Conservation (phyloP, 2,329 filamentous ascomycete genomes). For the Parastagonospora avenae region DNA sequence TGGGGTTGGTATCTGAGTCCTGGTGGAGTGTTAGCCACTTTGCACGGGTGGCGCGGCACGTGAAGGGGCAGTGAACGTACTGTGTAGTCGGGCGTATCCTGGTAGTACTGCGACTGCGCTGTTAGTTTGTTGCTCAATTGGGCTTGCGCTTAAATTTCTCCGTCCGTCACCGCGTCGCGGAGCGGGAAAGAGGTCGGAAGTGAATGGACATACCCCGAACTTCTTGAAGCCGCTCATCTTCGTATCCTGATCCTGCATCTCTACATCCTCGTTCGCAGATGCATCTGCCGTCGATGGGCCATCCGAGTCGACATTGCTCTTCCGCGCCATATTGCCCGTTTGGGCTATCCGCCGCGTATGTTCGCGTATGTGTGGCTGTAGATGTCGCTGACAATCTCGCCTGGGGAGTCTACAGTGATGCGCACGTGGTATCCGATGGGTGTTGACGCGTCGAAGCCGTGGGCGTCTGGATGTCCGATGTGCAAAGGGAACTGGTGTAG, state of each 20-base stretch:
- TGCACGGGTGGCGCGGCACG: not conserved
- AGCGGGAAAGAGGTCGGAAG: not conserved
- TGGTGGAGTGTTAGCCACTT: conserved; percentile 37
- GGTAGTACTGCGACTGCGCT: conserved; percentile 49
- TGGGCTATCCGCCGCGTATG: conserved; percentile 38
- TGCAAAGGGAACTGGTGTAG: conserved; percentile 1
- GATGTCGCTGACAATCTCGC: conserved; percentile 6
- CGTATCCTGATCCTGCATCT: conserved; percentile 45
- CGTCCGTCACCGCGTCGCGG: conserved; percentile 5
- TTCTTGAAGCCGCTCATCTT: conserved; percentile 42
- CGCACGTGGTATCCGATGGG: conserved; percentile 18
- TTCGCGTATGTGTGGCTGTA: conserved; percentile 14
- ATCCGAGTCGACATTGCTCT: conserved; percentile 42
- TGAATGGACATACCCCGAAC: conserved; percentile 34
- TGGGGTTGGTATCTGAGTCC: conserved; percentile 70
- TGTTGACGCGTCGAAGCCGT: conserved; percentile 25
- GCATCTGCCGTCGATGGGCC: conserved; percentile 45
- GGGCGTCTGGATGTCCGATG: conserved; percentile 2
- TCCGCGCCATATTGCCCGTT: conserved; percentile 48
- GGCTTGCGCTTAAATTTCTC: not conserved
- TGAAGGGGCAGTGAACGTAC: conserved; percentile 39
- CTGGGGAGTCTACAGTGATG: conserved; percentile 5
- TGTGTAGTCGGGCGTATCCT: conserved; percentile 68
- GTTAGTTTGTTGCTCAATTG: conserved; percentile 29
- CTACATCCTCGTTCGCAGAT: conserved; percentile 45